These are phyloP conservation scores for Oehlia diaphana DNA, from an alignment of 192 early-diverging fungal species.

Conservation along the genomic window DNA sequence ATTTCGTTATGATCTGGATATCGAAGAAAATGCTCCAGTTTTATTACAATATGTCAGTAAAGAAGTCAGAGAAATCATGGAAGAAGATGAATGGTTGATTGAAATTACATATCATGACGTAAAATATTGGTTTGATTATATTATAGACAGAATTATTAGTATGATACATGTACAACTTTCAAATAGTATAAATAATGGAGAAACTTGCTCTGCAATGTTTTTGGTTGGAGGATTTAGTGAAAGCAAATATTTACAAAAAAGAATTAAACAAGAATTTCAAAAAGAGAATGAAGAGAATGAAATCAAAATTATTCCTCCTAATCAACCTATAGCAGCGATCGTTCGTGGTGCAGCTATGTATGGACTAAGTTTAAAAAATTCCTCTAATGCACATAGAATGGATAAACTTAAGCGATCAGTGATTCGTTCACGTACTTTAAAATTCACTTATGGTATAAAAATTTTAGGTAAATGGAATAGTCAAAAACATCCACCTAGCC, in stretches of 20 bases:
- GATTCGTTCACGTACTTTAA: background rate
- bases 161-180: background rate
- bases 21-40: background rate
- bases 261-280: background rate
- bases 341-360: background rate
- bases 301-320: background rate
- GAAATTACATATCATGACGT: conserved; percentile 38
- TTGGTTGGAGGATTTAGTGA: background rate
- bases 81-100: conserved; percentile 47
- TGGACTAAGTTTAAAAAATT: background rate
- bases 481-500: background rate
- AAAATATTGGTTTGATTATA: background rate
- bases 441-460: background rate
- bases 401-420: background rate
- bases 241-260: background rate
- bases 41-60: background rate
- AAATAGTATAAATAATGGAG: background rate
- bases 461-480: background rate
- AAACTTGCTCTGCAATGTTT: background rate
- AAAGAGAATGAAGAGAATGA: background rate
- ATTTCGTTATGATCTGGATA: background rate
- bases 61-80: conserved; percentile 34
- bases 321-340: background rate
- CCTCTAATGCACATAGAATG: background rate
- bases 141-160: background rate